These are phyloP conservation scores for Sinapis alba DNA, from an alignment of 441 rosid genomes.

Conservation along the genomic window DNA sequence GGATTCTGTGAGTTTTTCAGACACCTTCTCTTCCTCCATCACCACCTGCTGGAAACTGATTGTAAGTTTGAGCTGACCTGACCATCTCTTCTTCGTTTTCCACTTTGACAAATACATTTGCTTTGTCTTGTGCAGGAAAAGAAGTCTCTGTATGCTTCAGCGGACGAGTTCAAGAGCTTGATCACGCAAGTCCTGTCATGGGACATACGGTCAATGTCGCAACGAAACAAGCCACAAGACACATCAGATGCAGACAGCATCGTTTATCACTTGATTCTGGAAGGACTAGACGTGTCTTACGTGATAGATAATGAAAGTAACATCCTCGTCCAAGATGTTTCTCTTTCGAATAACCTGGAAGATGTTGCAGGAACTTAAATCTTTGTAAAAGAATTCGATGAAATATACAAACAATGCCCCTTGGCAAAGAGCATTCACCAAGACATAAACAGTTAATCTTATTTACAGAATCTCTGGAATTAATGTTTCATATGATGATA, in stretches of 20 bases:
- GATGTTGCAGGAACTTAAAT: constrained; percentile 19
- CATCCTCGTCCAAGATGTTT: constrained; percentile 59
- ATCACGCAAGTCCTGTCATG: constrained; percentile 78
- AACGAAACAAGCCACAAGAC: constrained; percentile 56
- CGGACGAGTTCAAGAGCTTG: constrained; percentile 62
- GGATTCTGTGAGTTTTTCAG: constrained; percentile 70
- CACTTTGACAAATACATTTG: not conserved
- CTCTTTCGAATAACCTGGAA: constrained; percentile 26
- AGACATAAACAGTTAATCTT: constrained; percentile 11
- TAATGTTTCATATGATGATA: constrained; percentile 10
- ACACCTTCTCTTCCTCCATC: constrained; percentile 60
- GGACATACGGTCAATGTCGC: constrained; percentile 94
- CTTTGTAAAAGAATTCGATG: constrained; percentile 7
- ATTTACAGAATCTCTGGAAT: constrained; percentile 20
- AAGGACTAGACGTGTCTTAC: constrained; percentile 75
- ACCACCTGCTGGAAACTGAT: constrained; percentile 63
- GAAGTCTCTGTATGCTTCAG: constrained; percentile 70
- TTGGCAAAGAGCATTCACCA: not conserved
- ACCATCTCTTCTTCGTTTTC: constrained; percentile 10
- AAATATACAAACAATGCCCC: not conserved
- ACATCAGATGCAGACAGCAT: constrained; percentile 28
- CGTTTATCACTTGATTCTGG: constrained; percentile 72
- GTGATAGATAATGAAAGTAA: constrained; percentile 54
- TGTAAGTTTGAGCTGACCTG: constrained; percentile 35
- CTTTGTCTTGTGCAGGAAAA: constrained; percentile 49